These are phyloP conservation scores for Massarina eburnea DNA, from an alignment of 2,329 filamentous ascomycete species.

Conservation along the genomic window DNA sequence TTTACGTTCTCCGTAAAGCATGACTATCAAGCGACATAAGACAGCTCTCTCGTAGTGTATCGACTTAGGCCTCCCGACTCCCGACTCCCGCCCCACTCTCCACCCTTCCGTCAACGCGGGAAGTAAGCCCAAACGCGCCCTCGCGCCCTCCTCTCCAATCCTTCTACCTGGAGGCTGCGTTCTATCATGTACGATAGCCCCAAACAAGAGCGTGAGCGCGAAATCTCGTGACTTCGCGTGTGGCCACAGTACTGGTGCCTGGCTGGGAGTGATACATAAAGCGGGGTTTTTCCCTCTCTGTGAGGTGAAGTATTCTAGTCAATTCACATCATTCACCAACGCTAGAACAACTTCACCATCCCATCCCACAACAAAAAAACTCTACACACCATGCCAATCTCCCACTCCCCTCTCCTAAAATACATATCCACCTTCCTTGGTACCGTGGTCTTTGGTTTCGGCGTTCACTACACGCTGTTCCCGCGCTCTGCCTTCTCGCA, in stretches of 20 bases:
- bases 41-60: too few species aligned
- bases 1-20: too few species aligned
- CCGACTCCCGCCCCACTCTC: too few species aligned
- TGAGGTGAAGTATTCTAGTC: not conserved
- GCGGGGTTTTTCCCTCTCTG: not conserved
- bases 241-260: too few species aligned
- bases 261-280: not conserved
- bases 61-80: too few species aligned
- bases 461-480: slow-evolving; percentile 45
- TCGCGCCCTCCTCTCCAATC: too few species aligned
- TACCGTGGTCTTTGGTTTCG: slow-evolving; percentile 39
- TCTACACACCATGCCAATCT: slow-evolving; percentile 10
- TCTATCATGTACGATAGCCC: not conserved
- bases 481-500: slow-evolving; percentile 40
- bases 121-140: too few species aligned
- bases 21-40: too few species aligned
- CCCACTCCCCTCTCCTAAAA: slow-evolving; percentile 11
- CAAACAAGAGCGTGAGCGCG: slow-evolving; percentile 2
- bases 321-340: not conserved
- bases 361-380: not conserved
- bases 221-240: slow-evolving; percentile 8
- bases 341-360: not conserved
- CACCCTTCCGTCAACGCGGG: too few species aligned
- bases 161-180: too few species aligned
- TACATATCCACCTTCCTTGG: slow-evolving; percentile 24